Evolutionary conservation across 2,329 filamentous ascomycete species (phyloP).

Genomic region (Dactylellina haptotyla): DNA sequence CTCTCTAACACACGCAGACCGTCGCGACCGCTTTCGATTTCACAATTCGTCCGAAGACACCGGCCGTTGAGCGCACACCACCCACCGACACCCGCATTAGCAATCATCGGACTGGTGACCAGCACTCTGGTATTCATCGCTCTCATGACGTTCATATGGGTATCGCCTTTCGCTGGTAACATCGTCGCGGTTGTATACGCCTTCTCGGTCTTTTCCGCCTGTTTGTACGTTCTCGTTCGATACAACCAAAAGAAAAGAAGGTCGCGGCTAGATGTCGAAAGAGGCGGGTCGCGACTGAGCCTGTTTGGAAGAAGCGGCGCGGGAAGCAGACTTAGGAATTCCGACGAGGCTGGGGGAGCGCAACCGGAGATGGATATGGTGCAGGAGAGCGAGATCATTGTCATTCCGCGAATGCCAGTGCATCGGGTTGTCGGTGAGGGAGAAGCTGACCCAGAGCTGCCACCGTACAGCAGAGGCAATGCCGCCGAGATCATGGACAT

Average conservation of each 20-base stretch:
- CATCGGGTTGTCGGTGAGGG: constrained; percentile 42
- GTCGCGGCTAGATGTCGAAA: constrained; percentile 17
- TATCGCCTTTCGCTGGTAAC: constrained; percentile 46
- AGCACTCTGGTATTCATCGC: constrained; percentile 46
- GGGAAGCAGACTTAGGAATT: neutral
- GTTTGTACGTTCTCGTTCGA: constrained; percentile 34
- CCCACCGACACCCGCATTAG: constrained; percentile 45
- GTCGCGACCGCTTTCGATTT: constrained; percentile 28
- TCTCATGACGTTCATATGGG: constrained; percentile 40
- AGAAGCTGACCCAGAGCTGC: constrained; percentile 46
- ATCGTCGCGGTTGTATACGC: constrained; percentile 49
- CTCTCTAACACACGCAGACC: constrained; percentile 15
- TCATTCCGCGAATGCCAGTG: constrained; percentile 51
- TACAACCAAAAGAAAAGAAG: constrained; percentile 47
- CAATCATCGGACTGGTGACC: constrained; percentile 45
- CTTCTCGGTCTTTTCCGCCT: constrained; percentile 42
- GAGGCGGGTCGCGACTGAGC: constrained; percentile 20
- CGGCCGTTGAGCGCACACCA: constrained; percentile 19
- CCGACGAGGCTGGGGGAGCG: constrained; percentile 1
- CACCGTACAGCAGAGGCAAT: constrained; percentile 37
- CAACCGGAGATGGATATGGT: constrained; percentile 50
- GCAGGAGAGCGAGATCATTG: constrained; percentile 49
- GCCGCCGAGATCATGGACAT: constrained; percentile 36
- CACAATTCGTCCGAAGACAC: constrained; percentile 34
- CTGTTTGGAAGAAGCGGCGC: constrained; percentile 18